Evolutionary conservation across 208 protist species (phyloP), one percentile per base, ranked within the genome.

Genomic region (Leishmania turanica): DNA sequence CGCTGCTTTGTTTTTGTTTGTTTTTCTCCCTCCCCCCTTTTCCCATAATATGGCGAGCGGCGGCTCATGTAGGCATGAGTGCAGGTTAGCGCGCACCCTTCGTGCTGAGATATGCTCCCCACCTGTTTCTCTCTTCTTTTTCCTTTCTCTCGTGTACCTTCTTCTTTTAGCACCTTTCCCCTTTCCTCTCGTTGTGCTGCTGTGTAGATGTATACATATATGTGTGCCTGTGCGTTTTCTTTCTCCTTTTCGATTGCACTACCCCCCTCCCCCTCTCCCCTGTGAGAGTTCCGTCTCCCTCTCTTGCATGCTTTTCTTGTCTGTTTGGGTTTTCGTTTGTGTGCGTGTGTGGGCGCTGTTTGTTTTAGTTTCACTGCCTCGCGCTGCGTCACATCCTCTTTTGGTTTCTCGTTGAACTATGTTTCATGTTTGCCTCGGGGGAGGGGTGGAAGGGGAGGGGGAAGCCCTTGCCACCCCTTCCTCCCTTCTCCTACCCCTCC

Each of bases 201-300:
- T 72, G 21, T 34, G 42, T 77, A 3, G n/a, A 77, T 77, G 37
- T 77, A 77, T 77, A 40, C 21, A 77, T 77, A 77, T 45, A 64
- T n/a, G 37, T 42, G 21, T 64, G 51, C 24, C 64, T 77, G 51
- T 31, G 19, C 37, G 19, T 21, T 77, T 49, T 72, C 68, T n/a
- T 45, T 51, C 24, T 51, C 21, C 19, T 53, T 42, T 65, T 81
- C 47, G 62, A 8, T 79, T 49, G 37, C 40, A 72, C 34, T 72
- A 13, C 68, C 24, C 24, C 68, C 42, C 34, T 37, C n/a, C 3
- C 24, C 42, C 34, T 37, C n/a, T 0, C 24, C 24, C 65, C 65
- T 6, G 40, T 11, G 66, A 71, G 40, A n/a, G n/a, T 15, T 42
- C 37, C 60, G 1, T n/a, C 70, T n/a, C 64, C 70, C 62, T 84